These are phyloP conservation scores for Solanum chacoense DNA, from an alignment of 305 asterid genomes.

Conservation along the genomic window DNA sequence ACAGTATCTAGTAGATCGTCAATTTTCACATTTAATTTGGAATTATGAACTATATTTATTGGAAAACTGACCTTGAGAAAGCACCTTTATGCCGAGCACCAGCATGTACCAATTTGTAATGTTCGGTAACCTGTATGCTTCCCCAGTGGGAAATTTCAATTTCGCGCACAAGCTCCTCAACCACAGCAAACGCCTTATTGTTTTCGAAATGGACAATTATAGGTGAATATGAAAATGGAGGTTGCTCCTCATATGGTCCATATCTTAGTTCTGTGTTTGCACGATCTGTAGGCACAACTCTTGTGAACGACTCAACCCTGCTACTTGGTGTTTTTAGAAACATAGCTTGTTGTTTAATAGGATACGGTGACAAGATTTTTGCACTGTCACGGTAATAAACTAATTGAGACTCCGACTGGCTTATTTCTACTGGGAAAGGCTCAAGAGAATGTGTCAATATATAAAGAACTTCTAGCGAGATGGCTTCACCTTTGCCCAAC, in stretches of 20 bases:
- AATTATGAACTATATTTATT: not conserved
- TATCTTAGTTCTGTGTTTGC: constrained; percentile 68
- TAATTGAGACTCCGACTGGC: constrained; percentile 86
- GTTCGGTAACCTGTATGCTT: constrained; percentile 78
- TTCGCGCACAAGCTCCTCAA: constrained; percentile 97
- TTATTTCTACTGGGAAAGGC: constrained; percentile 83
- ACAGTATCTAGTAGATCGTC: not conserved
- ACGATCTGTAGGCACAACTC: constrained; percentile 56
- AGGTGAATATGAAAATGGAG: constrained; percentile 68
- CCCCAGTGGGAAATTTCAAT: constrained; percentile 98
- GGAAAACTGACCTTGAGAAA: constrained; percentile 72
- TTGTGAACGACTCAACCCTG: constrained; percentile 83
- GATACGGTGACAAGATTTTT: constrained; percentile 70
- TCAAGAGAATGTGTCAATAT: constrained; percentile 71
- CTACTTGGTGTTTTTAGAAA: constrained; percentile 59
- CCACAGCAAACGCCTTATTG: constrained; percentile 83
- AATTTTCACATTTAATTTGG: not conserved
- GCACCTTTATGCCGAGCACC: constrained; percentile 91
- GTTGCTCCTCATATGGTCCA: constrained; percentile 63
- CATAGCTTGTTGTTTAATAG: constrained; percentile 62
- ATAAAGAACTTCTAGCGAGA: constrained; percentile 58
- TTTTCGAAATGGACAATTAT: constrained; percentile 71
- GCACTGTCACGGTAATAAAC: constrained; percentile 94
- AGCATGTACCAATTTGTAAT: constrained; percentile 66
- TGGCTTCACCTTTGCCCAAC: constrained; percentile 50